These are phyloP conservation scores for Ogataea siamensis DNA, from an alignment of 805 yeast genomes.

Conservation along the genomic window DNA sequence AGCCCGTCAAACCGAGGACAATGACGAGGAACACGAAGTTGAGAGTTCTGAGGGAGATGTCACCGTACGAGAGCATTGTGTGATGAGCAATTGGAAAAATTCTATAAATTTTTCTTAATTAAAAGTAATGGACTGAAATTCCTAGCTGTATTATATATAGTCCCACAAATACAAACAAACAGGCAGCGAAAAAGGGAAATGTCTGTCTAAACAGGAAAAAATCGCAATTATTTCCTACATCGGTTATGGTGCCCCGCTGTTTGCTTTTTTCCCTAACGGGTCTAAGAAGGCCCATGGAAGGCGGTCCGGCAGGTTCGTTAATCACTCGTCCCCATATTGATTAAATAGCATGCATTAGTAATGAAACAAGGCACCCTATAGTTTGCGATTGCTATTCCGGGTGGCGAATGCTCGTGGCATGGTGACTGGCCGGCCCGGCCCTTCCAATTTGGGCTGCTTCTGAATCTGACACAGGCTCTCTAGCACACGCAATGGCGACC, in stretches of 20 bases:
- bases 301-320: constrained; percentile 2
- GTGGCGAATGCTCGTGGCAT: too few species aligned
- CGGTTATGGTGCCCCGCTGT: constrained; percentile 24
- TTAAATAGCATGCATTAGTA: constrained; percentile 13
- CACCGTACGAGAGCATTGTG: constrained; percentile 61
- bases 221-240: constrained; percentile 12
- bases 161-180: constrained; percentile 14
- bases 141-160: constrained; percentile 12
- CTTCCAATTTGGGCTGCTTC: too few species aligned
- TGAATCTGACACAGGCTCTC: too few species aligned
- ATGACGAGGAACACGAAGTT: constrained; percentile 77
- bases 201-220: constrained; percentile 14
- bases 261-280: constrained; percentile 18
- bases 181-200: constrained; percentile 9
- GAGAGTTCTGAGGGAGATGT: constrained; percentile 67
- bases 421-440: too few species aligned
- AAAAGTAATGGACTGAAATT: constrained; percentile 8
- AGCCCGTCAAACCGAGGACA: constrained; percentile 83
- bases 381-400: background rate
- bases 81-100: constrained; percentile 10
- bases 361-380: background rate
- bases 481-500: too few species aligned
- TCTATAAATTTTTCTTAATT: constrained; percentile 9
- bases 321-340: constrained; percentile 1
- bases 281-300: background rate